These are phyloP conservation scores for Stephania cephalantha DNA, from an alignment of 164 flowering plant genomes.

Conservation along the genomic window DNA sequence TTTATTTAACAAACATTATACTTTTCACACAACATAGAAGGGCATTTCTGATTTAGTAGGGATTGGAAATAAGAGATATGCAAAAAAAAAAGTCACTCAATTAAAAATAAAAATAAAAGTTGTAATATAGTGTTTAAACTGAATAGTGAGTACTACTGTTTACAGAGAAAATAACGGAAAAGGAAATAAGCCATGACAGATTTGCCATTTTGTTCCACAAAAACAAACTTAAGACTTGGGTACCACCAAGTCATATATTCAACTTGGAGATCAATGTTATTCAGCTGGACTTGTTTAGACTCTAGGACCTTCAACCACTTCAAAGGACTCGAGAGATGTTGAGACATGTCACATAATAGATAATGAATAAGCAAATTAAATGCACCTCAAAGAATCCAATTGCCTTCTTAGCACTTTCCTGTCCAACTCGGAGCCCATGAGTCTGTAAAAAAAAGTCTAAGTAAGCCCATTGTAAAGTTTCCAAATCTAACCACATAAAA, in stretches of 20 bases:
- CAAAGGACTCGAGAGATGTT: neutral
- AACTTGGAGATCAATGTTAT: neutral
- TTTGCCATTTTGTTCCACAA: neutral
- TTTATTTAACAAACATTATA: too few species aligned
- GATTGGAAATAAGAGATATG: neutral
- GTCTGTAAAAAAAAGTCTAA: slow-evolving; percentile 46
- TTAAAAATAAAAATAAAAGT: neutral
- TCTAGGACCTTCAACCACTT: neutral
- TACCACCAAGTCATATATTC: neutral
- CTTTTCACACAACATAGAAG: neutral
- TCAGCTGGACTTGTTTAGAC: neutral
- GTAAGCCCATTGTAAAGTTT: neutral
- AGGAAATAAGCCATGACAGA: neutral
- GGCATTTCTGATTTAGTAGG: neutral
- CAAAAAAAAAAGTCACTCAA: neutral
- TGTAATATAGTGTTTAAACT: neutral
- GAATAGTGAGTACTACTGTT: neutral
- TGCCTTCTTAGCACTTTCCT: slow-evolving; percentile 69
- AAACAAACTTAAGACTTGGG: neutral
- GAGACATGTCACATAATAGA: neutral
- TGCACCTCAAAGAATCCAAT: slow-evolving; percentile 84
- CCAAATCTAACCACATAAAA: neutral
- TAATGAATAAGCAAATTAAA: slow-evolving; percentile 6
- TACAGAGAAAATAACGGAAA: neutral
- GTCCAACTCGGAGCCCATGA: slow-evolving; percentile 75